Conservation (phyloP, 2,329 filamentous ascomycete genomes). For the Cadophora gregata region DNA sequence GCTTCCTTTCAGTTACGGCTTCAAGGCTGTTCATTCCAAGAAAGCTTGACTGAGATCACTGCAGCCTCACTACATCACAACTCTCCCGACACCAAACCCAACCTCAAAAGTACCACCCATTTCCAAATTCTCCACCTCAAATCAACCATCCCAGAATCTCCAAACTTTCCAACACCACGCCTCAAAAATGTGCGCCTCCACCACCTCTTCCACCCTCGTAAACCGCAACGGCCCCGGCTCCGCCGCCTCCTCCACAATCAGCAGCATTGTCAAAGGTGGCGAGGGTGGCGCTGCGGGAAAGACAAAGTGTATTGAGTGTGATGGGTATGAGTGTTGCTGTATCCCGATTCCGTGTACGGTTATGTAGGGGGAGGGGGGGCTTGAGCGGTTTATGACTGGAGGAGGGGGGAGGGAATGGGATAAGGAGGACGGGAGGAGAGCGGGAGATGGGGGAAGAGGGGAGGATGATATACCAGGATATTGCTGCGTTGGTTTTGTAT, state of each 20-base stretch:
- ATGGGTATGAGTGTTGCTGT: constrained; percentile 60
- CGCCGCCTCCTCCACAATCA: constrained; percentile 55
- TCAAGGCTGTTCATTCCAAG: neutral
- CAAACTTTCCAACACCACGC: too few relatives aligned
- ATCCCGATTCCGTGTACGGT: constrained; percentile 58
- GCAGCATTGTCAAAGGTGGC: constrained; percentile 58
- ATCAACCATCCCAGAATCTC: neutral
- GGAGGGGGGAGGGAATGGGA: constrained; percentile 1
- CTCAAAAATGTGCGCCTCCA: constrained; percentile 46
- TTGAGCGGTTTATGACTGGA: neutral
- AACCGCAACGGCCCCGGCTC: constrained; percentile 56
- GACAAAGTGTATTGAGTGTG: constrained; percentile 57
- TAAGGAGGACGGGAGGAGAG: neutral
- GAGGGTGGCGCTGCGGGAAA: constrained; percentile 49
- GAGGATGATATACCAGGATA: too few relatives aligned
- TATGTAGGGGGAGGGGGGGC: constrained; percentile 46
- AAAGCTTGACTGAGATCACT: neutral
- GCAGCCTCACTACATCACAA: neutral
- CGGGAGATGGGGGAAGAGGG: constrained; percentile 3
- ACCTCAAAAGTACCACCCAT: too few relatives aligned
- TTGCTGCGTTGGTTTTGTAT: neutral
- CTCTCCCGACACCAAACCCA: neutral
- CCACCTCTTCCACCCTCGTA: constrained; percentile 44
- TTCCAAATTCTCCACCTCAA: neutral
- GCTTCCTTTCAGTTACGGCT: too few relatives aligned